Percentiles rank a stretch among this genome's conserved stretches.
These are phyloP conservation scores for Blechomonas ayalai DNA, from an alignment of 208 protist genomes.

Conservation along the genomic window DNA sequence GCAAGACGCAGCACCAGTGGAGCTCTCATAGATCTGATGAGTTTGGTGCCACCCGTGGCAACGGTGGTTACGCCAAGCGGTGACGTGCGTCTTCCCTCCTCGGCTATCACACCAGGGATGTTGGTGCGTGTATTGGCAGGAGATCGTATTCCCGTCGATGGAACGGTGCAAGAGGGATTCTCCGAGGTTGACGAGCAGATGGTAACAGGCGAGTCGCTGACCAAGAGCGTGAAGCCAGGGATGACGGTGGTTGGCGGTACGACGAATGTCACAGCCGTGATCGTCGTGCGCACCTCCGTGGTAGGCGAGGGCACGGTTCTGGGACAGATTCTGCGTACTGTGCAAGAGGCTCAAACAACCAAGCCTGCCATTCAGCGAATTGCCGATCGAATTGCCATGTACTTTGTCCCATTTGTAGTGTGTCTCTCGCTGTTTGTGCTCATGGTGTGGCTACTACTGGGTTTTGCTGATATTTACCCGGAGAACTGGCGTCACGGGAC, in stretches of 20 bases:
- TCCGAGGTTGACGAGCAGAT: slow-evolving; percentile 93
- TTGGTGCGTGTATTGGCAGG: slow-evolving; percentile 86
- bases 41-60: slow-evolving; percentile 54
- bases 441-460: slow-evolving; percentile 84
- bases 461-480: slow-evolving; percentile 50
- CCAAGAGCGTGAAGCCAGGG: slow-evolving; percentile 44
- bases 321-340: slow-evolving; percentile 92
- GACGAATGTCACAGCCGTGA: slow-evolving; percentile 55
- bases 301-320: slow-evolving; percentile 88
- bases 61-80: slow-evolving; percentile 19
- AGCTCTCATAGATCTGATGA: slow-evolving; percentile 85
- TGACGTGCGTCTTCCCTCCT: slow-evolving; percentile 19
- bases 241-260: slow-evolving; percentile 69
- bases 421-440: slow-evolving; percentile 84
- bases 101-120: slow-evolving; percentile 28
- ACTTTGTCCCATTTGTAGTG: slow-evolving; percentile 94
- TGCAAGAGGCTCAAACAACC: slow-evolving; percentile 94
- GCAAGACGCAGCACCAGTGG: slow-evolving; percentile 90
- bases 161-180: slow-evolving; percentile 65
- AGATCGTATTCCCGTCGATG: slow-evolving; percentile 91
- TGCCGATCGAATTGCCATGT: slow-evolving; percentile 81
- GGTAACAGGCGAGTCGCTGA: slow-evolving; percentile 92
- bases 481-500: slow-evolving; percentile 31
- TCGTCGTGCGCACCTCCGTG: slow-evolving; percentile 54
- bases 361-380: slow-evolving; percentile 94